A percentile compares a stretch with the other conserved stretches of the same genome.
phyloP scores from a whole-genome alignment of 2,329 filamentous ascomycete genomes.

The Verticillium albo-atrum region DNA sequence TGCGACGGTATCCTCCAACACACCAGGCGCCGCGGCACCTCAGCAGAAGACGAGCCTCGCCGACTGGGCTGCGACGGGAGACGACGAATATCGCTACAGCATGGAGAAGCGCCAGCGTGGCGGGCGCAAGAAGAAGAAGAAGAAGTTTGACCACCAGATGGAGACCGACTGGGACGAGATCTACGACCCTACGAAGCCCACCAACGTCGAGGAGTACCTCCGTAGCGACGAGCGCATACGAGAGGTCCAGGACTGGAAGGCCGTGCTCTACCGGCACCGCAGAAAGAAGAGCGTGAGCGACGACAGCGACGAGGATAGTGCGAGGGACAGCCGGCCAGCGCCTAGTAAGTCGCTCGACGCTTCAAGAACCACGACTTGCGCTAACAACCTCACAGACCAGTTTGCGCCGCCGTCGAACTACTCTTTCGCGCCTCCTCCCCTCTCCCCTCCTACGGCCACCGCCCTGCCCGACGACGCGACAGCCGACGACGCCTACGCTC shows the following conservation, averaged over 20 bases:
- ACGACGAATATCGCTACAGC: constrained; percentile 76
- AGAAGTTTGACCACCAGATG: constrained; percentile 50
- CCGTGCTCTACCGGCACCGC: constrained; percentile 69
- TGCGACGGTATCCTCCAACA: constrained; percentile 10
- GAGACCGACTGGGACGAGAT: constrained; percentile 87
- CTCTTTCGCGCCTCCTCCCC: constrained; percentile 52
- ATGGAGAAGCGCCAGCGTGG: constrained; percentile 67
- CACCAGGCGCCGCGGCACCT: constrained; percentile 24
- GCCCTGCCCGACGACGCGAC: constrained; percentile 53
- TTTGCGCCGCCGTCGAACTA: constrained; percentile 57
- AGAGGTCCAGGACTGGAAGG: constrained; percentile 83
- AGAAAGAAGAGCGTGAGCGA: constrained; percentile 35
- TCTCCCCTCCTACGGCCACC: constrained; percentile 40
- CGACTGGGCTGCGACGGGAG: constrained; percentile 73
- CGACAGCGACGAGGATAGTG: constrained; percentile 42
- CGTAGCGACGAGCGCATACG: constrained; percentile 77
- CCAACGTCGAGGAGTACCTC: constrained; percentile 79
- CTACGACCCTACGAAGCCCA: constrained; percentile 80
- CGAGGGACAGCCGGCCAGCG: constrained; percentile 20
- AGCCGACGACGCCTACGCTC: constrained; percentile 66
- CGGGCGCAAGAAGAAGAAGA: constrained; percentile 74
- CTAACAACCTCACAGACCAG: constrained; percentile 36
- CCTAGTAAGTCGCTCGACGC: constrained; percentile 12
- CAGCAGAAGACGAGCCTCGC: constrained; percentile 65
- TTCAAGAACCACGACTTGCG: constrained; percentile 3